Conservation (phyloP, 345 rosid genomes). For the Nephelium lappaceum region DNA sequence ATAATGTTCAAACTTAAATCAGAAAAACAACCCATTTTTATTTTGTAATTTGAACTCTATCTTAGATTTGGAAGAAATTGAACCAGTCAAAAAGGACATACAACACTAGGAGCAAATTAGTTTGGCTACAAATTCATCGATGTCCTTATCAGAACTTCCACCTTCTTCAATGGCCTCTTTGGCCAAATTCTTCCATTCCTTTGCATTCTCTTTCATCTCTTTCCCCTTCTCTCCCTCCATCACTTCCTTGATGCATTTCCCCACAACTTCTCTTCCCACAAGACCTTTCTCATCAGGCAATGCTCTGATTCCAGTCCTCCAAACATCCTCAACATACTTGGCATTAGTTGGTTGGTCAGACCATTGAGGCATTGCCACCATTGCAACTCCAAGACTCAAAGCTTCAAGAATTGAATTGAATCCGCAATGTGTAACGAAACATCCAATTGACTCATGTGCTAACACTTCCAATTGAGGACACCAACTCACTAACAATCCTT, state of each 20-base stretch:
- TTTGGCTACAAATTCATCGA: slow-evolving; percentile 30
- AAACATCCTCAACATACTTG: slow-evolving; percentile 42
- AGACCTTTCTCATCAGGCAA: slow-evolving; percentile 17
- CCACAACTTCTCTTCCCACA: slow-evolving; percentile 27
- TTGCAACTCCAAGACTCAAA: slow-evolving; percentile 48
- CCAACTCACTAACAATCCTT: slow-evolving; percentile 40
- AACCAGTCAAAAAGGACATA: not conserved
- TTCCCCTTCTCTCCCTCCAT: slow-evolving; percentile 38
- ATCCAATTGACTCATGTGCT: slow-evolving; percentile 33
- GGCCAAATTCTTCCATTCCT: slow-evolving; percentile 36
- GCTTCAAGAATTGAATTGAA: slow-evolving; percentile 47
- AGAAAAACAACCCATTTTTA: no score
- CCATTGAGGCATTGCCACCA: slow-evolving; percentile 54
- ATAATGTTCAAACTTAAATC: no score
- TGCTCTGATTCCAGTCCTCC: slow-evolving; percentile 41
- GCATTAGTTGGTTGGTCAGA: slow-evolving; percentile 48
- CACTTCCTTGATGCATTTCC: slow-evolving; percentile 26
- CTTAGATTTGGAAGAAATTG: no score
- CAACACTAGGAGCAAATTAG: not conserved
- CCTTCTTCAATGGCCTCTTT: slow-evolving; percentile 30
- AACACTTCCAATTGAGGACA: slow-evolving; percentile 42
- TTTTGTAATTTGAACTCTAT: no score
- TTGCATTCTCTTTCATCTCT: slow-evolving; percentile 27
- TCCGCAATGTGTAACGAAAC: slow-evolving; percentile 56
- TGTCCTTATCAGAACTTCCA: slow-evolving; percentile 37